Evolutionary conservation across 2,329 filamentous ascomycete genomes (phyloP).

Genomic region (Exophiala calicioides): DNA sequence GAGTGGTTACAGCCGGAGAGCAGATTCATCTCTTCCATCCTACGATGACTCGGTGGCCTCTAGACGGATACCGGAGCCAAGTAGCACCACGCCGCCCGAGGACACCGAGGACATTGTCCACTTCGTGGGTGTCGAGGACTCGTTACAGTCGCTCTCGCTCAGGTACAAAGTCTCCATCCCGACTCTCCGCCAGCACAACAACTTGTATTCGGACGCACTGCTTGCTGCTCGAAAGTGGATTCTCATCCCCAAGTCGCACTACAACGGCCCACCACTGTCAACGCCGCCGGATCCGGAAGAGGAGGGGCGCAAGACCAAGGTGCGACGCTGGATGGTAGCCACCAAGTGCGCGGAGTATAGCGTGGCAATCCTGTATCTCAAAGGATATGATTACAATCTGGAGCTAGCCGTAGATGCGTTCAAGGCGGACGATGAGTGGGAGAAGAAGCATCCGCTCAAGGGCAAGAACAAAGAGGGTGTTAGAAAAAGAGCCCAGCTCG

Average conservation of each 20-base stretch:
- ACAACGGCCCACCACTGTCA: constrained; percentile 54
- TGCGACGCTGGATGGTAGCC: constrained; percentile 75
- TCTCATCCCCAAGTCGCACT: constrained; percentile 70
- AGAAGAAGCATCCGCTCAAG: constrained; percentile 64
- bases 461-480: constrained; percentile 38
- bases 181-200: constrained; percentile 66
- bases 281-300: constrained; percentile 54
- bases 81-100: constrained; percentile 1
- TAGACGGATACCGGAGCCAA: constrained; percentile 7
- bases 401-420: constrained; percentile 64
- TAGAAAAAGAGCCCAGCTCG: constrained; percentile 3
- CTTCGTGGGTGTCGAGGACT: constrained; percentile 72
- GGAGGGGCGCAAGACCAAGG: constrained; percentile 69
- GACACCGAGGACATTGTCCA: constrained; percentile 64
- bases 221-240: constrained; percentile 68
- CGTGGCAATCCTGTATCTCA: constrained; percentile 72
- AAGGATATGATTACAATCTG: constrained; percentile 65
- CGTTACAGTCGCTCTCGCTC: constrained; percentile 67
- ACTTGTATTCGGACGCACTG: constrained; percentile 70
- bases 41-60: constrained; percentile 19
- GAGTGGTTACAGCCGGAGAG: too few species aligned
- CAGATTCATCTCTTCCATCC: constrained; percentile 17
- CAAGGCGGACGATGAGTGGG: constrained; percentile 74
- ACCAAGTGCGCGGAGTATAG: constrained; percentile 67
- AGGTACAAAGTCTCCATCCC: constrained; percentile 68